Conservation (phyloP, 257 asterid genomes). For the Scutellaria barbata region DNA sequence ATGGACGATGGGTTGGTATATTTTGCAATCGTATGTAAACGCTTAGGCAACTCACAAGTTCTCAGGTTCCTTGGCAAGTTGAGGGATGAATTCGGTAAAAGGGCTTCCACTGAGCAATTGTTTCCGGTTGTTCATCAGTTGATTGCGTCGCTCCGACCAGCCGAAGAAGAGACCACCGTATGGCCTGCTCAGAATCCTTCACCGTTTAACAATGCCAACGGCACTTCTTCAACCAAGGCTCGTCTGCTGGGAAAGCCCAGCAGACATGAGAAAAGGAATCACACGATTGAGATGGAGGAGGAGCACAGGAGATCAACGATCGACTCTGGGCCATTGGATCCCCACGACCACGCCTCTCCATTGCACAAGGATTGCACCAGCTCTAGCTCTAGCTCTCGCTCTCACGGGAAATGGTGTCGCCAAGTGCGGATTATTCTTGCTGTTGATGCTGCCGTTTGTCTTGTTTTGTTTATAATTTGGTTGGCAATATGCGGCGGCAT, state of each 20-base stretch:
- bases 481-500: slow-evolving; percentile 66
- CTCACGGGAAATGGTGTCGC: too few relatives aligned
- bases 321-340: slow-evolving; percentile 41
- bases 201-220: slow-evolving; percentile 35
- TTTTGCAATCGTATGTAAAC: slow-evolving; percentile 61
- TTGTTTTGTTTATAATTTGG: slow-evolving; percentile 67
- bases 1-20: slow-evolving; percentile 58
- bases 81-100: slow-evolving; percentile 60
- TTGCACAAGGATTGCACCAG: slow-evolving; percentile 52
- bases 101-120: slow-evolving; percentile 50
- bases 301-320: slow-evolving; percentile 50
- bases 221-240: slow-evolving; percentile 57
- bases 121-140: slow-evolving; percentile 49
- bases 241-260: slow-evolving; percentile 64
- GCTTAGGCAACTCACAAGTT: slow-evolving; percentile 45
- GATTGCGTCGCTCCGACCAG: slow-evolving; percentile 49
- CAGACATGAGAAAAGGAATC: slow-evolving; percentile 66
- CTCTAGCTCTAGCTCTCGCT: too few relatives aligned
- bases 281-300: slow-evolving; percentile 46
- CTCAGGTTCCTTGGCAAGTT: slow-evolving; percentile 54
- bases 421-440: slow-evolving; percentile 66
- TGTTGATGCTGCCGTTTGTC: slow-evolving; percentile 63
- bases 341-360: slow-evolving; percentile 44
- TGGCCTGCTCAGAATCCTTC: slow-evolving; percentile 44
- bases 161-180: slow-evolving; percentile 26